Evolutionary conservation across 129 eudicot genomes (phyloP).

Genomic region (Escallonia herrerae): DNA sequence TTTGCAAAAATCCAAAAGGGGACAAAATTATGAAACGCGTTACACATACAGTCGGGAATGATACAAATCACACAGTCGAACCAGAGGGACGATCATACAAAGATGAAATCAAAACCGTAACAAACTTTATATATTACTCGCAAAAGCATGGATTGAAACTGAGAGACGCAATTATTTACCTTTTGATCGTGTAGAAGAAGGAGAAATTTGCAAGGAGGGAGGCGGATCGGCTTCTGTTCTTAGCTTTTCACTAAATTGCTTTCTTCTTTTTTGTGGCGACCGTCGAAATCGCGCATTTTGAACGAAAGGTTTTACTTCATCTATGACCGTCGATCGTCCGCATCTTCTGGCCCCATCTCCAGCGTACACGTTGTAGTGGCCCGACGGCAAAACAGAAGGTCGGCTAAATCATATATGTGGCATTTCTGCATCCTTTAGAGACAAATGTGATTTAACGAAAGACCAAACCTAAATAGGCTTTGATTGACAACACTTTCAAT

Average conservation of each 20-base stretch:
- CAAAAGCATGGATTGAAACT: not conserved
- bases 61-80: too few relatives aligned
- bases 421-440: too few relatives aligned
- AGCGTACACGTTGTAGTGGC: conserved; percentile 31
- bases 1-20: too few relatives aligned
- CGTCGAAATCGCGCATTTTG: conserved; percentile 33
- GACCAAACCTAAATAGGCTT: too few relatives aligned
- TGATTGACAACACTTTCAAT: too few relatives aligned
- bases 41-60: too few relatives aligned
- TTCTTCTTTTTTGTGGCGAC: conserved; percentile 16
- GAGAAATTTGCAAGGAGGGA: not conserved
- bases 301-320: conserved; percentile 11
- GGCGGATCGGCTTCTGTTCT: conserved; percentile 8
- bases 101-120: not conserved
- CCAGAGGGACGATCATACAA: too few relatives aligned
- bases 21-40: too few relatives aligned
- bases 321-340: conserved; percentile 35
- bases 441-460: too few relatives aligned
- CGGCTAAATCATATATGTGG: not conserved
- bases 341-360: conserved; percentile 16
- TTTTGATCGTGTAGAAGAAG: conserved; percentile 14
- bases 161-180: conserved; percentile 6
- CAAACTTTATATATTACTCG: too few relatives aligned
- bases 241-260: not conserved
- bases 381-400: not conserved